Evolutionary conservation across 2,329 filamentous ascomycete genomes (phyloP).

Genomic region (Fusarium sp.): DNA sequence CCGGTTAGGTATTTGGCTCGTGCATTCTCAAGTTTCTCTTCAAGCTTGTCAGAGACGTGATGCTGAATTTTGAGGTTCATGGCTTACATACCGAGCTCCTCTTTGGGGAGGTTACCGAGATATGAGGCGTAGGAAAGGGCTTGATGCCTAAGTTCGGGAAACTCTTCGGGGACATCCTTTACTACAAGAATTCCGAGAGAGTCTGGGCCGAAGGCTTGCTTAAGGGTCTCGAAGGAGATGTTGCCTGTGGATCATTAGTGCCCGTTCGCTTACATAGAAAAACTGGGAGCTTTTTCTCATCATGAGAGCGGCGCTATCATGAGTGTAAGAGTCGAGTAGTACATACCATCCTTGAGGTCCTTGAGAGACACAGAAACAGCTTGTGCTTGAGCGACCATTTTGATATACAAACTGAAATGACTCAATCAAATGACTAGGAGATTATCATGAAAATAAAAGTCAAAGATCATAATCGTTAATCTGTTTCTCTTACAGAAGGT

Average conservation of each 20-base stretch:
- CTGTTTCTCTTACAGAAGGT: conserved; percentile 12
- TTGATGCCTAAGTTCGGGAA: conserved; percentile 75
- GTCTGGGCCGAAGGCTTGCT: conserved; percentile 87
- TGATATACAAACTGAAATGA: not conserved
- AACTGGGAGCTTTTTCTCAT: not conserved
- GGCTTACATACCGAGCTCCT: conserved; percentile 71
- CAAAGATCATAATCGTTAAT: not conserved
- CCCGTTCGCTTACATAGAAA: not conserved
- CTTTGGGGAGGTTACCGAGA: conserved; percentile 80
- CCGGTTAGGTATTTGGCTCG: conserved; percentile 74
- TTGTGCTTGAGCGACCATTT: conserved; percentile 62
- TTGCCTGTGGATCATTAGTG: conserved; percentile 60
- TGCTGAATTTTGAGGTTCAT: not conserved
- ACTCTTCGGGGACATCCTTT: conserved; percentile 80
- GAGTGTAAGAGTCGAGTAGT: not conserved
- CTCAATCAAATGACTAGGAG: not conserved
- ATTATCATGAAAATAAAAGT: not conserved
- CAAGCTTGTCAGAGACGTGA: not conserved
- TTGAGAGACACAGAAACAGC: conserved; percentile 71
- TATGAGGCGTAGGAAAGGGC: conserved; percentile 90
- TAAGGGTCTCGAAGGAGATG: conserved; percentile 74
- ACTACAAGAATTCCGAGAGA: conserved; percentile 96
- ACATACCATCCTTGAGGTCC: conserved; percentile 68
- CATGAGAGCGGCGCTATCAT: conserved; percentile 24
- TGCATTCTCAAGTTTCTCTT: conserved; percentile 68